phyloP scores from a whole-genome alignment of 441 rosid species.

The Caryocar brasiliense region DNA sequence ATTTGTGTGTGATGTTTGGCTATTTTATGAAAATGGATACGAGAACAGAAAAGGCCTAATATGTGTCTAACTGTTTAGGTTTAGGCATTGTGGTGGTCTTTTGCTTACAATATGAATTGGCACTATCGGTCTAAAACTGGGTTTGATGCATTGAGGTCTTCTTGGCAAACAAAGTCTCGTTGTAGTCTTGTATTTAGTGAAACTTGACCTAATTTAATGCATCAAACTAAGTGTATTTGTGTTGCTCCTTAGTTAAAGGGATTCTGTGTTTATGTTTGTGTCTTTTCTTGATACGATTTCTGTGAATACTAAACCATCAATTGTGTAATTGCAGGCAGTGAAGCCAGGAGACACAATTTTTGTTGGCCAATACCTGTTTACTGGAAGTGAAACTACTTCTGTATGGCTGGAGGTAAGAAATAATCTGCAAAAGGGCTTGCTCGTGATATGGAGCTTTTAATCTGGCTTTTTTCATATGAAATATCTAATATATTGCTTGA shows the following conservation, averaged over 20 bases:
- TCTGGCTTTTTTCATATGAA: neutral
- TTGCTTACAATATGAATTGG: too few species aligned
- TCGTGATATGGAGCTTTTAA: neutral
- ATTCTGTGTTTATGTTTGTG: neutral
- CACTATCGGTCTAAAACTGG: too few species aligned
- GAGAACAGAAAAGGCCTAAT: too few species aligned
- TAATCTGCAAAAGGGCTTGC: neutral
- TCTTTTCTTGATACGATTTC: neutral
- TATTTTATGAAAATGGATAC: too few species aligned
- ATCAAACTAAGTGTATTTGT: neutral
- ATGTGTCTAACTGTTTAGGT: too few species aligned
- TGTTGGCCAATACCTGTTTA: constrained; percentile 85
- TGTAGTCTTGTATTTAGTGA: too few species aligned
- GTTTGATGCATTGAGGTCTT: too few species aligned
- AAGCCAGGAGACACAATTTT: constrained; percentile 91
- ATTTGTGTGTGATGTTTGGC: too few species aligned
- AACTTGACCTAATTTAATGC: too few species aligned
- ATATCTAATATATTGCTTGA: too few species aligned
- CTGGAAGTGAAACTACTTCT: constrained; percentile 97
- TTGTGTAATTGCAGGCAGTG: constrained; percentile 59
- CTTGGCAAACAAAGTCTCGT: too few species aligned
- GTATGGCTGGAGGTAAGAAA: constrained; percentile 89
- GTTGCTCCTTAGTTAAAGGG: neutral
- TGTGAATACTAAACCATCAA: neutral
- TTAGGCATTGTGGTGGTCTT: too few species aligned